phyloP scores from a whole-genome alignment of 1,284 basidiomycete species.

The Apiotrichum siamense region DNA sequence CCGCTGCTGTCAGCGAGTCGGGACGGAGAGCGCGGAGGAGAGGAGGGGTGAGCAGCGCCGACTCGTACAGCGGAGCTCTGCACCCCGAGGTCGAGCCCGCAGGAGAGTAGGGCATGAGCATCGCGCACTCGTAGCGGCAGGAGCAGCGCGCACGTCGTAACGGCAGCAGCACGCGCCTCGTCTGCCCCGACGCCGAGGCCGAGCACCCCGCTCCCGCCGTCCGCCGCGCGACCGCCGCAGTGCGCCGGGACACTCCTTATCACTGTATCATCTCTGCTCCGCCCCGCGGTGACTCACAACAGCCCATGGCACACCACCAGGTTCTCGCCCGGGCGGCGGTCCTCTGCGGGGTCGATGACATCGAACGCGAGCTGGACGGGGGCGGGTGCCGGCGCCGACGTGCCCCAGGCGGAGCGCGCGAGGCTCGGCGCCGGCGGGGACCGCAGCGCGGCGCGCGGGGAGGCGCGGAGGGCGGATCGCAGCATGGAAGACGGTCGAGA shows the following conservation, averaged over 20 bases:
- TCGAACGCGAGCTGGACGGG: conserved; percentile 40
- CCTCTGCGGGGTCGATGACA: conserved; percentile 18
- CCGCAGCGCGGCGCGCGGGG: neutral
- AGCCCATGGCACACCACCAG: conserved; percentile 52
- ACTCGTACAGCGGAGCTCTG: no score
- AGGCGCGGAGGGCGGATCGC: neutral
- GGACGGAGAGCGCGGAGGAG: no score
- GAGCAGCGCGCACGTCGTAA: no score
- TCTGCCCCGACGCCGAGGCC: no score
- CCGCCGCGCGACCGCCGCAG: no score
- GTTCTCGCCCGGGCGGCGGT: conserved; percentile 26
- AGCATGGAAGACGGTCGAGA: neutral
- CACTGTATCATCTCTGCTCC: neutral
- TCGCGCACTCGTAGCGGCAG: no score
- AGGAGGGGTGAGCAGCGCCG: no score
- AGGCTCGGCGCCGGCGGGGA: neutral
- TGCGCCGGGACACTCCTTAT: no score
- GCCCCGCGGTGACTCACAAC: conserved; percentile 34
- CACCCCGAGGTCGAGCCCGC: no score
- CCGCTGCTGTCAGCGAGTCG: conserved; percentile 37
- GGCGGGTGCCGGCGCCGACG: neutral
- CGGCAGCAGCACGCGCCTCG: no score
- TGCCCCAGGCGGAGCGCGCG: neutral
- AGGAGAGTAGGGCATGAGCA: no score
- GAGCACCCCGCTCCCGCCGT: no score